A percentile compares a stretch with the other conserved stretches of the same genome.
These are phyloP conservation scores for Candida krabiensis DNA, from an alignment of 805 yeast species.

Conservation along the genomic window DNA sequence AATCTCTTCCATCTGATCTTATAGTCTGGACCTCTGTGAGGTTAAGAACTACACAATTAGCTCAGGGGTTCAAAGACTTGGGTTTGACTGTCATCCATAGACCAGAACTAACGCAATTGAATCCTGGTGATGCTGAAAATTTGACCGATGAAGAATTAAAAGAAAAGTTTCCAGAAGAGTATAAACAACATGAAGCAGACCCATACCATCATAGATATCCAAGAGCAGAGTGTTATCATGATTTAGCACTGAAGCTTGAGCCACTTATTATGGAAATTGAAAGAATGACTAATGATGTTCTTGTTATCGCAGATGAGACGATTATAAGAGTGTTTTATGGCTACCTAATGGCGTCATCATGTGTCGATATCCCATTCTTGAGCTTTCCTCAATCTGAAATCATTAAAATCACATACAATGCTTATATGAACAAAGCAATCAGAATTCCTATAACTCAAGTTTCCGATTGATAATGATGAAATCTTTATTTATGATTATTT, in stretches of 20 bases:
- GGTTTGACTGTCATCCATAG: constrained; percentile 72
- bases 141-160: constrained; percentile 60
- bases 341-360: constrained; percentile 88
- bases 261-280: constrained; percentile 93
- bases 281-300: constrained; percentile 80
- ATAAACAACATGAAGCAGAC: constrained; percentile 61
- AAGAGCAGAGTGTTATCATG: constrained; percentile 94
- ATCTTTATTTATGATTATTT: no score
- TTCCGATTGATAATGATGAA: background rate
- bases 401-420: constrained; percentile 83
- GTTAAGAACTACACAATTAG: constrained; percentile 78
- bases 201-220: constrained; percentile 94
- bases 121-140: constrained; percentile 85
- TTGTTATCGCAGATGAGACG: constrained; percentile 92
- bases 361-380: constrained; percentile 79
- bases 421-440: constrained; percentile 72
- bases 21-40: constrained; percentile 97
- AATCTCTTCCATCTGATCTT: constrained; percentile 37
- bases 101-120: constrained; percentile 80
- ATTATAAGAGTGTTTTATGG: constrained; percentile 89
- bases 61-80: constrained; percentile 59
- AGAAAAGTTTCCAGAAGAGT: constrained; percentile 66
- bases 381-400: constrained; percentile 79
- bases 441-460: constrained; percentile 35
- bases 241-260: constrained; percentile 90